Base-by-base conservation (phyloP, 768 basidiomycete species). In the Chalciporus sphaerocephalus region DNA sequence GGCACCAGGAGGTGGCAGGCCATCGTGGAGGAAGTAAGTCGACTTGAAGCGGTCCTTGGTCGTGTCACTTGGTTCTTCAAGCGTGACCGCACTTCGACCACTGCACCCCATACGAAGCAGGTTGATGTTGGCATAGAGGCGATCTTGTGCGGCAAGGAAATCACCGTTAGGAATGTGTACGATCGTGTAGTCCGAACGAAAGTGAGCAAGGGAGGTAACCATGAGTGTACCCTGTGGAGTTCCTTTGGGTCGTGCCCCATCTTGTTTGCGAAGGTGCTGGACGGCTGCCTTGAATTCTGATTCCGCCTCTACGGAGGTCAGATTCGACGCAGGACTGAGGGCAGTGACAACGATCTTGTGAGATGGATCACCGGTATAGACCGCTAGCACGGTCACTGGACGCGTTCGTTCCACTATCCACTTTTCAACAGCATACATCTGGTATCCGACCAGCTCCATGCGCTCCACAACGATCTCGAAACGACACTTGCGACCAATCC, bases 361-460 rank as follows among this genome's bases (percentile, higher is more conserved):
- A 9, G 71, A 66, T 11, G 78, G 74, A 57, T 89, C 79, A 25
- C 85, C 89, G 1, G 89, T 92, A 60, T 83, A 87, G 36, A 92
- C 89, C 30, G 78, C 73, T 38, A 92, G 72, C 10, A 82, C 74
- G 4, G 77, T 73, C 47, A 83, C 69, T 3, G 76, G 74, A 13
- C 80, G 73, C 52, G 74, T 74, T 46, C 85, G 75, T 42, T 85
- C 80, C 7, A 85, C 80, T 46, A 91, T 74, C 85, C 89, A 92
- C 63, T 86, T 86, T 71, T 92, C 85, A 8, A 92, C 90, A 0
- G 87, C 89, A 60, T 91, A 92, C 45, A 92, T 73, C 67, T 91
- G 89, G 66, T 82, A 89, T 1, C 83, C 83, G 16, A 70, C 50
- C 39, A 67, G 57, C 36, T 79, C 67, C 37, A 81, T 54, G 15